Base-by-base conservation (phyloP, 306 rosid species). In the Vigna trinervia region DNA sequence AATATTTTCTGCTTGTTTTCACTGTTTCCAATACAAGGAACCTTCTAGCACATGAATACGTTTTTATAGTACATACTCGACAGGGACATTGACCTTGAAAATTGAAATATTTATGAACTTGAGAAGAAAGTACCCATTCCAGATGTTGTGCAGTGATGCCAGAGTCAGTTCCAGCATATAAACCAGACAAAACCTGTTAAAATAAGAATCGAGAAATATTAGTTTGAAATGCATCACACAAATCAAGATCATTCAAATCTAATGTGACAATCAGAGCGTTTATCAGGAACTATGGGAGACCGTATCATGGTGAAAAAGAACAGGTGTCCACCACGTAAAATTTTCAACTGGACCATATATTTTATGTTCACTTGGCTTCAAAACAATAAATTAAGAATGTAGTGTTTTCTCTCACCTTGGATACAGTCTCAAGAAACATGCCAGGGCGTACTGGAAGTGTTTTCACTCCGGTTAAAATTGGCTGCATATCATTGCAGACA, bases 141-240 rank as follows among this genome's bases (percentile, higher is more conserved):
- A 94, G 84, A 89, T 92, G 97, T 78, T 94, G 98, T 30, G 96
- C 98, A 3, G 97, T 92, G 85, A 94, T 87, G 57, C 97, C 98
- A 39, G 95, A 89, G 68, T 86, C 93, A 39, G 76, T 80, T 80
- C 97, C 98, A 61, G 90, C 81, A 83, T 94, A 94, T 81, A 94
- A 88, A 81, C 98, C 98, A 79, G 96, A 86, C 64, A 92, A 83
- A 77, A 92, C 98, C 97, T 92, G 86, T 63, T 41, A 80, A 69
- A 73, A 71, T 32, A 66, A 76, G 70, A 47, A 48, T 19, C 9
- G 61, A 54, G 26, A 78, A 52, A 23, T 22, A 57, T 60, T 50
- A 74, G 58, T 45, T 58, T 41, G 32, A 82, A 41, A n/a, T 58
- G 53, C 43, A 69, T 15, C 4, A 70, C 6, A 47, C 22, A 70